phyloP scores from a whole-genome alignment of 139 green algal genomes.

The Yamagishiella unicocca region DNA sequence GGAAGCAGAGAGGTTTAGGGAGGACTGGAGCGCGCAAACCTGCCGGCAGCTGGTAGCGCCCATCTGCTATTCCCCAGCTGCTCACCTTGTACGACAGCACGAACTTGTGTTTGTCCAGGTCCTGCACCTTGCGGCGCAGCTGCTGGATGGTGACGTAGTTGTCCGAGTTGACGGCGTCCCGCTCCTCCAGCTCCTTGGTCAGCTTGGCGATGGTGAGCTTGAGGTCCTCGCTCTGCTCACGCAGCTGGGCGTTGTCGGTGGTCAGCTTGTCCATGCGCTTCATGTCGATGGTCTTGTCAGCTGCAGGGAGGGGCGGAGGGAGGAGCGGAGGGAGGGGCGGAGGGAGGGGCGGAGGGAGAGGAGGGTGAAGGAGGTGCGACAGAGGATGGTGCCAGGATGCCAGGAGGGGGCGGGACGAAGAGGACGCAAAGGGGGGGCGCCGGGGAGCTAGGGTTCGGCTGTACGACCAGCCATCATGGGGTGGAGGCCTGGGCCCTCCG shows the following conservation, averaged over 20 bases:
- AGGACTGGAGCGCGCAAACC: not conserved
- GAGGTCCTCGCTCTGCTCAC: constrained; percentile 46
- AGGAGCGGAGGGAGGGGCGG: not conserved
- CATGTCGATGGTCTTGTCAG: constrained; percentile 49
- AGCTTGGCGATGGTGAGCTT: constrained; percentile 59
- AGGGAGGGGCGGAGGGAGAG: too few species aligned
- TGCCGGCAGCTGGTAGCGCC: not conserved
- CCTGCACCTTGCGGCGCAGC: constrained; percentile 59
- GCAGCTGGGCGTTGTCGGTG: constrained; percentile 48
- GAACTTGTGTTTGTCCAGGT: constrained; percentile 80
- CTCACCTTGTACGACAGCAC: constrained; percentile 68
- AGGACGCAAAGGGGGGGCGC: too few species aligned
- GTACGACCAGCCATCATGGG: too few species aligned
- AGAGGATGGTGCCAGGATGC: not conserved
- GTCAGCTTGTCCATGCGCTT: constrained; percentile 50
- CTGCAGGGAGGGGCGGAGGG: constrained; percentile 1
- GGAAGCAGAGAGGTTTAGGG: not conserved
- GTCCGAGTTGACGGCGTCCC: constrained; percentile 66
- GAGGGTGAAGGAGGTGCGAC: not conserved
- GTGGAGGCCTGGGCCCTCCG: too few species aligned
- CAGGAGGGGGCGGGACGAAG: too few species aligned
- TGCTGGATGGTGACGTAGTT: constrained; percentile 68
- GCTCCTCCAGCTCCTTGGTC: constrained; percentile 64
- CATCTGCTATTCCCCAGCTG: not conserved
- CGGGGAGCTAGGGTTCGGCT: too few species aligned